phyloP scores from a whole-genome alignment of 805 yeast species.

The Nakazawaea ishiwadae region DNA sequence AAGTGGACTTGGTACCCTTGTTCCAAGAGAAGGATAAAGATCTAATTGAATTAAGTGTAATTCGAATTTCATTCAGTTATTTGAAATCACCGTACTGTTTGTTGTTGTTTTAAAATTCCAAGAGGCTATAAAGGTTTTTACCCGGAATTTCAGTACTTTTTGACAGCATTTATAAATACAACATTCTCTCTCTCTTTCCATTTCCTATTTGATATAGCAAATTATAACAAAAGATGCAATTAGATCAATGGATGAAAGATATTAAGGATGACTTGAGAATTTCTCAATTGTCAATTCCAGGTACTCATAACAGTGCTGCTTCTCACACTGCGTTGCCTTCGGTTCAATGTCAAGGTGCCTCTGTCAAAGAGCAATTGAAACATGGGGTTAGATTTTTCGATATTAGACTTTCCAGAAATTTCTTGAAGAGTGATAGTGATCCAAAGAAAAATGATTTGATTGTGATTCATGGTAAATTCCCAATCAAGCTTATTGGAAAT shows the following conservation, averaged over 20 bases:
- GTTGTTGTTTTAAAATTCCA: too few relatives aligned
- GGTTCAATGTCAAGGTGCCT: slow-evolving; percentile 68
- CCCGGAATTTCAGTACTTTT: slow-evolving; percentile 7
- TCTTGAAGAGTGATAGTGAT: slow-evolving; percentile 42
- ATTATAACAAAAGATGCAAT: slow-evolving; percentile 4
- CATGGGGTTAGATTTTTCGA: slow-evolving; percentile 78
- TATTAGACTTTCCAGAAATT: slow-evolving; percentile 56
- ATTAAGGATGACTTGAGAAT: slow-evolving; percentile 47
- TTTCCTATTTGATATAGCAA: too few relatives aligned
- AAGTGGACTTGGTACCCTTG: too few relatives aligned
- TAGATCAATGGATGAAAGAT: slow-evolving; percentile 44
- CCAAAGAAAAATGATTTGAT: slow-evolving; percentile 46
- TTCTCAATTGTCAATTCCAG: slow-evolving; percentile 61
- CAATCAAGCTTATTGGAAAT: slow-evolving; percentile 58
- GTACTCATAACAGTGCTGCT: slow-evolving; percentile 85
- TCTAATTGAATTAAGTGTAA: too few relatives aligned
- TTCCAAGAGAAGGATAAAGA: too few relatives aligned
- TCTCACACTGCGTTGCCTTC: slow-evolving; percentile 67
- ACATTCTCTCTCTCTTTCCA: too few relatives aligned
- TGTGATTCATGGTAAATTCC: slow-evolving; percentile 73
- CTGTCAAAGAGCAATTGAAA: slow-evolving; percentile 55
- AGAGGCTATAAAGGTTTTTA: too few relatives aligned
- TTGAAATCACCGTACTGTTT: too few relatives aligned
- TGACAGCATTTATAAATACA: too few relatives aligned
- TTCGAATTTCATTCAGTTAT: too few relatives aligned